Base-by-base conservation (phyloP, 305 asterid genomes). In the Ajuga reptans region DNA sequence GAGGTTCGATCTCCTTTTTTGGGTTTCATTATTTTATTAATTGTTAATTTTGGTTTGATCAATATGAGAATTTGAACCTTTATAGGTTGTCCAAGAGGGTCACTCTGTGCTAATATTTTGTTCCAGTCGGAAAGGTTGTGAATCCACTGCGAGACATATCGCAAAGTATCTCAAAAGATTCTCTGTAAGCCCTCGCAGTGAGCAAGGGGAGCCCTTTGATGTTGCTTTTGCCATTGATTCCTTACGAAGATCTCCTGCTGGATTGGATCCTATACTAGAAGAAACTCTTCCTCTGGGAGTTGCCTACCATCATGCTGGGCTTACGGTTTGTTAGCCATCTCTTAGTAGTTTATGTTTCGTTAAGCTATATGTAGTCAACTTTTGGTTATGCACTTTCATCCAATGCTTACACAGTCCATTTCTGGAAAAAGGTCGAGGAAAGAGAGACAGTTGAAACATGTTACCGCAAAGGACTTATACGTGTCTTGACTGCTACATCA, bases 251-350 rank as follows among this genome's bases (percentile, higher is more conserved):
- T 89, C 96, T 78, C 96, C 99, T 37, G 92, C 93, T 39, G 99
- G 98, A 47, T 85, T 94, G 88, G 99, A 94, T 81, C 92, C 97
- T 59, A 34, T 83, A 66, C 85, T 94, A 37, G 91, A 87, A 83
- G 99, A 89, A 85, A 91, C 96, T 75, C 91, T 94, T 84, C 96
- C 97, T 64, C 42, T 81, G 60, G 98, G 99, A 76, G 99, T 94
- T 76, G 99, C 99, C 57, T 94, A 94, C 77, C 99, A 94, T 84
- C 99, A 94, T 76, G 99, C 99, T 71, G 99, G 99, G 70, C 96
- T 94, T 74, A 94, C 96, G 63, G 99, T 94, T 79, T 62, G 82
- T 74, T 36, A 50, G 49, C 61, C 27, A 51, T 51, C 5, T 75
- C 68, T 64, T 42, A 39, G 66, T 70, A 63, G 51, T 59, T 56